Evolutionary conservation across 495 filamentous ascomycete genomes (phyloP).

Genomic region (Aspergillus homomorphus): DNA sequence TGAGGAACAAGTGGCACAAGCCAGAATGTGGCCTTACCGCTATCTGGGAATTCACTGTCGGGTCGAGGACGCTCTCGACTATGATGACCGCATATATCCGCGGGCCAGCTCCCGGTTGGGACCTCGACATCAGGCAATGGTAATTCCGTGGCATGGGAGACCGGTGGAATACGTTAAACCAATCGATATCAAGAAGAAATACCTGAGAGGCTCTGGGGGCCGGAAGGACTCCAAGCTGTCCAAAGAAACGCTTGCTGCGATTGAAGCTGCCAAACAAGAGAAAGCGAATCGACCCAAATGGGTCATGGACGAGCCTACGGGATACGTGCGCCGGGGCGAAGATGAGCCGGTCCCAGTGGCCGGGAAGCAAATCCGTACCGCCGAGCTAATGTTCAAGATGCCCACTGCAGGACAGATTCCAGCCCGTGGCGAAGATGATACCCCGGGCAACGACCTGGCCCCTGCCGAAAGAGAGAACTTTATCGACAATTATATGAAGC

Average conservation of each 20-base stretch:
- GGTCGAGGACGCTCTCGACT: slow-evolving; percentile 93
- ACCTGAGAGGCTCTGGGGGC: slow-evolving; percentile 55
- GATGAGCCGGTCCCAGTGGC: slow-evolving; percentile 54
- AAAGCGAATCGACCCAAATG: slow-evolving; percentile 83
- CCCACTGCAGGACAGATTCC: slow-evolving; percentile 46
- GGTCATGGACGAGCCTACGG: slow-evolving; percentile 85
- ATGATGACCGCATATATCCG: slow-evolving; percentile 96
- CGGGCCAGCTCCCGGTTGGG: slow-evolving; percentile 91
- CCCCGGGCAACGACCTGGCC: slow-evolving; percentile 36
- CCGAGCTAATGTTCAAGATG: slow-evolving; percentile 52
- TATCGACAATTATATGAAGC: slow-evolving; percentile 72
- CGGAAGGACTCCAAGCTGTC: slow-evolving; percentile 69
- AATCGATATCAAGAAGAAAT: slow-evolving; percentile 76
- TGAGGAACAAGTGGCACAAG: slow-evolving; percentile 85
- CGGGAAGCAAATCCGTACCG: slow-evolving; percentile 52
- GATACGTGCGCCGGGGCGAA: slow-evolving; percentile 81
- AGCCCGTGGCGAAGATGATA: slow-evolving; percentile 48
- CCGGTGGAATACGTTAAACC: slow-evolving; percentile 89
- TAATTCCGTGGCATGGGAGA: slow-evolving; percentile 76
- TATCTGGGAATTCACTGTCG: slow-evolving; percentile 95
- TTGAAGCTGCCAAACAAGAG: slow-evolving; percentile 75
- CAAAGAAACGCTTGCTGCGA: slow-evolving; percentile 72
- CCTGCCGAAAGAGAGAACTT: slow-evolving; percentile 46
- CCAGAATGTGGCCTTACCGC: slow-evolving; percentile 92
- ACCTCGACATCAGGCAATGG: slow-evolving; percentile 86